A percentile compares a stretch with the other conserved stretches of the same genome.
phyloP scores from a whole-genome alignment of 148 eudicot species.

The Fagopyrum homotropicum region DNA sequence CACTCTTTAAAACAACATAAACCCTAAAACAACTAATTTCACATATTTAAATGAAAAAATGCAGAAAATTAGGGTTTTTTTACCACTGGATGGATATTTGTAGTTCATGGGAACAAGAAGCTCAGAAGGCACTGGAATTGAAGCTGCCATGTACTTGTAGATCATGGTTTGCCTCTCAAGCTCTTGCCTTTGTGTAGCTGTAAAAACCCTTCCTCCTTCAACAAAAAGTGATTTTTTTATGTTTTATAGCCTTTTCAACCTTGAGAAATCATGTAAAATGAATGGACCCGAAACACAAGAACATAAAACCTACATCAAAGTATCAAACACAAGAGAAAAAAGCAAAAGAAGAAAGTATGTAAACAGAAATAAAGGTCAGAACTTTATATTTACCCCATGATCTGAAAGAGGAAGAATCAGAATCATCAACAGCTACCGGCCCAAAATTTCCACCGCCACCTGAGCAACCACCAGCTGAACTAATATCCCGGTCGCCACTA shows the following conservation, averaged over 20 bases:
- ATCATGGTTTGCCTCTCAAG: conserved; percentile 66
- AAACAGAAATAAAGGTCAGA: not conserved
- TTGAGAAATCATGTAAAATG: not conserved
- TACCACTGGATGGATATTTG: conserved; percentile 10
- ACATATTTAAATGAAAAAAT: not conserved
- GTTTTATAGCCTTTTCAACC: not conserved
- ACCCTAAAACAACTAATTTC: not conserved
- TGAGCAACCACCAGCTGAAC: not conserved
- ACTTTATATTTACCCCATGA: conserved; percentile 14
- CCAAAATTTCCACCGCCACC: conserved; percentile 5
- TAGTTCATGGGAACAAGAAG: conserved; percentile 34
- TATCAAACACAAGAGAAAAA: not conserved
- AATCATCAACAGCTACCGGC: not conserved
- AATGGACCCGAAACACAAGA: conserved; percentile 6
- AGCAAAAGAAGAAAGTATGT: not conserved
- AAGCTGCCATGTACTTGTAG: conserved; percentile 68
- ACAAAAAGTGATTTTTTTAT: not conserved
- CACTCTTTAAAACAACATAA: conserved; percentile 15
- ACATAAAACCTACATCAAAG: not conserved
- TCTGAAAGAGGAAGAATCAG: conserved; percentile 8
- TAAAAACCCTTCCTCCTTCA: conserved; percentile 37
- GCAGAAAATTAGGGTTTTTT: not conserved
- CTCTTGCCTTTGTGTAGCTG: conserved; percentile 64
- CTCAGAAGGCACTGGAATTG: conserved; percentile 62
- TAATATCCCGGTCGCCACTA: not conserved